Percentiles rank a stretch among this genome's conserved stretches.
These are phyloP conservation scores for Trichoderma aggressivum DNA, from an alignment of 2,329 filamentous ascomycete species.

Conservation along the genomic window DNA sequence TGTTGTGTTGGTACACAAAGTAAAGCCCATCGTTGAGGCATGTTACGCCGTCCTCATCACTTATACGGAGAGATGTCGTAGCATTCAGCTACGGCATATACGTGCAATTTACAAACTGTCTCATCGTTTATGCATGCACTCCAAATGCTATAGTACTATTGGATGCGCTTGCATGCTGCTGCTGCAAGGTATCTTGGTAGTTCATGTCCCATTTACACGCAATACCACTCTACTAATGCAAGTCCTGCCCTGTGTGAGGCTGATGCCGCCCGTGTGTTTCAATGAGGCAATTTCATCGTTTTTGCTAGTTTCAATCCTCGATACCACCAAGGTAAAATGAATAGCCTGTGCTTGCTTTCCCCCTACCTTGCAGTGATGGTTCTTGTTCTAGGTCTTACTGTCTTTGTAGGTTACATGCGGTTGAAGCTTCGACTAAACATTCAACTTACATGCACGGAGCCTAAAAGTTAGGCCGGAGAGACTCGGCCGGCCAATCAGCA, in stretches of 20 bases:
- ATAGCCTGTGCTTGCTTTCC: too few relatives aligned
- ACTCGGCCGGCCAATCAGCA: neutral
- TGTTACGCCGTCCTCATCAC: neutral
- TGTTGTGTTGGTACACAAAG: neutral
- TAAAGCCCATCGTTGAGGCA: neutral
- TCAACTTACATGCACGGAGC: neutral
- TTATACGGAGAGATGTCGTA: neutral
- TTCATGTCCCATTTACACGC: neutral
- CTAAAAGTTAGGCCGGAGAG: neutral
- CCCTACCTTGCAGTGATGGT: neutral
- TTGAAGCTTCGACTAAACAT: neutral
- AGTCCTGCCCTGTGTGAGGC: neutral
- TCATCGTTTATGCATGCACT: neutral
- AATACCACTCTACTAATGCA: conserved; percentile 10
- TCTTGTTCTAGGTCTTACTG: neutral
- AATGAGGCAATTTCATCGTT: conserved; percentile 1
- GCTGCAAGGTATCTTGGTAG: neutral
- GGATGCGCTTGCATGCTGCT: neutral
- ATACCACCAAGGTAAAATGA: neutral
- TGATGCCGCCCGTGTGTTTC: neutral
- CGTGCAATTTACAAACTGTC: neutral
- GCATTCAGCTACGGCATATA: neutral
- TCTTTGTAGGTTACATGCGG: neutral
- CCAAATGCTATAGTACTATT: neutral
- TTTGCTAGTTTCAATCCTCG: neutral